Base-by-base conservation (phyloP, 495 filamentous ascomycete species). In the Aspergillus affinis region DNA sequence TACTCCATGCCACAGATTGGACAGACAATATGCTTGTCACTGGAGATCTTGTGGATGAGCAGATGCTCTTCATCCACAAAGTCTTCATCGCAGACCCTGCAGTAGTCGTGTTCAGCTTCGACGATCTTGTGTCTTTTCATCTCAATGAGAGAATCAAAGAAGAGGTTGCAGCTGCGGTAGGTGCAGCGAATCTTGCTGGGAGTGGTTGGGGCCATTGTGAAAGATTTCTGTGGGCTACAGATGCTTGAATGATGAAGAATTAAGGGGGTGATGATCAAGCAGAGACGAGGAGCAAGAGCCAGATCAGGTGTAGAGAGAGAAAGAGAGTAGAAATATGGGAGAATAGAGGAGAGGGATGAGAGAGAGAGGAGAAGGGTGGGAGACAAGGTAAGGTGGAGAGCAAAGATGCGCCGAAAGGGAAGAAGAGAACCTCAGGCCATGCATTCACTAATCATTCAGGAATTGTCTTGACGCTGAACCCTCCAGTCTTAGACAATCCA, bases 141-240 rank as follows among this genome's bases (percentile, higher is more conserved):
- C 1, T 68, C 69, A 6, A 66, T 58, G 9, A 59, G 55, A 3
- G 69, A 73, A 51, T 84, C 78, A 69, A 96, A 96, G 4, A 76
- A 73, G 54, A 73, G 83, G 0, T 78, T 77, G 68, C 91, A 96
- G 19, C 81, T 75, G 10, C 78, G 69, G 55, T 82, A 84, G 9
- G 82, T 81, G 71, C 90, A 92, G 21, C 72, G 75, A 57, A 82
- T 80, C 44, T 55, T 58, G 45, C 12, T 36, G 12, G 45, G 23
- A 3, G 47, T 30, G 2, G 54, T 13, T 47, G 21, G 20, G 8
- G 50, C 18, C 26, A 26, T 56, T 55, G 18, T n/a, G 9, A 19
- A 5, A 44, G 26, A 12, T 19, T 44, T 15, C 46, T 17, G 9
- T 58, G 6, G 27, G 30, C 1, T 32, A 23, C 30, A 20, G 27